Percentiles rank a stretch among this genome's conserved stretches.
Evolutionary conservation across 768 basidiomycete species (phyloP).

Genomic region (Macrolepiota albuminosa): DNA sequence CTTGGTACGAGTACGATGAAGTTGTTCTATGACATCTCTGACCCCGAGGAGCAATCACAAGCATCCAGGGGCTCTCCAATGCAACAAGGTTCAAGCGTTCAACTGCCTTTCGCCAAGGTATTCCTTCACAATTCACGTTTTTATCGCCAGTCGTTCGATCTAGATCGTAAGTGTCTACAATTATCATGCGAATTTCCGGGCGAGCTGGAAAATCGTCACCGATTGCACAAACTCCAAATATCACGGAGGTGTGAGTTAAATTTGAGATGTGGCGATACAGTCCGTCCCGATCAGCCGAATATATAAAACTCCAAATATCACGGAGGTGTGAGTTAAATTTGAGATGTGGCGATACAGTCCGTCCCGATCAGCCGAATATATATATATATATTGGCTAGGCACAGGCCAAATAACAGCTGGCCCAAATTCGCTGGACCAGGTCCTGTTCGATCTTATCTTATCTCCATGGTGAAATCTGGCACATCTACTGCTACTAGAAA

Average conservation of each 20-base stretch:
- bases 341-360: neutral
- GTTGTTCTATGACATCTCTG: neutral
- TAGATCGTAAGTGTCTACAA: neutral
- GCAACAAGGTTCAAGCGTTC: neutral
- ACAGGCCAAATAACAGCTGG: neutral
- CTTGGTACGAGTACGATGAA: neutral
- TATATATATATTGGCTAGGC: neutral
- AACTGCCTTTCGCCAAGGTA: neutral
- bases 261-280: neutral
- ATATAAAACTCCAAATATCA: neutral
- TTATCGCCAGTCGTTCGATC: neutral
- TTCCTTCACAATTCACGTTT: neutral
- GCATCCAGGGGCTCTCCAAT: neutral
- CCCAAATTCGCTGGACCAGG: neutral
- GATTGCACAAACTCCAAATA: neutral
- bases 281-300: neutral
- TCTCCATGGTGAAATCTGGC: neutral
- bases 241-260: neutral
- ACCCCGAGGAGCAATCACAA: neutral
- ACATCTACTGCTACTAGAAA: neutral
- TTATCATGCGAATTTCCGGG: neutral
- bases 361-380: neutral
- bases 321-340: neutral
- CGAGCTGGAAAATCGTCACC: neutral
- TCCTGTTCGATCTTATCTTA: slow-evolving; percentile 1